These are phyloP conservation scores for Curvularia lunata DNA, from an alignment of 2,329 filamentous ascomycete genomes.

Conservation along the genomic window DNA sequence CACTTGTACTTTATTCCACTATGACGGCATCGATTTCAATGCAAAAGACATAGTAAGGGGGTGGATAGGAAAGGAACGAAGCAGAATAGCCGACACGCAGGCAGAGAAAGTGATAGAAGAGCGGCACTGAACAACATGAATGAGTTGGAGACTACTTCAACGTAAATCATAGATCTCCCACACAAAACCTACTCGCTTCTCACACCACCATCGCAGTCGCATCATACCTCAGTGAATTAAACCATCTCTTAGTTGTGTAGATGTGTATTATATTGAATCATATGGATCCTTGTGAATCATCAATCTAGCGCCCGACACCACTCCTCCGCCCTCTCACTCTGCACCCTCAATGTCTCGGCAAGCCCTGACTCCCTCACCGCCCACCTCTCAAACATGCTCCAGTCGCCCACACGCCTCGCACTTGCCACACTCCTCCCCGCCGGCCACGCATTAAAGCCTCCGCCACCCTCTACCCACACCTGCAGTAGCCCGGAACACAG, in stretches of 20 bases:
- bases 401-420: constrained; percentile 25
- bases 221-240: no score
- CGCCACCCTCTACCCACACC: constrained; percentile 36
- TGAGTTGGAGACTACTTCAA: neutral
- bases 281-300: no score
- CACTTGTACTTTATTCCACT: no score
- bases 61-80: no score
- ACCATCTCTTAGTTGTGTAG: no score
- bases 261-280: no score
- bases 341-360: constrained; percentile 17
- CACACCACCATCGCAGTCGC: no score
- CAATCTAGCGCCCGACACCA: constrained; percentile 31
- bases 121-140: neutral
- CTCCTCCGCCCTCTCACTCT: constrained; percentile 22
- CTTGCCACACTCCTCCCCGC: constrained; percentile 36
- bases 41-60: no score
- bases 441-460: constrained; percentile 39
- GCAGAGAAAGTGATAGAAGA: neutral
- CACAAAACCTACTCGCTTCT: neutral
- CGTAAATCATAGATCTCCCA: neutral
- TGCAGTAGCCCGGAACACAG: constrained; percentile 38
- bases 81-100: no score
- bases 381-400: constrained; percentile 23
- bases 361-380: constrained; percentile 19
- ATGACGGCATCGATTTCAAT: no score